Base-by-base conservation (phyloP, 768 basidiomycete species). In the Leccinum obscurum region DNA sequence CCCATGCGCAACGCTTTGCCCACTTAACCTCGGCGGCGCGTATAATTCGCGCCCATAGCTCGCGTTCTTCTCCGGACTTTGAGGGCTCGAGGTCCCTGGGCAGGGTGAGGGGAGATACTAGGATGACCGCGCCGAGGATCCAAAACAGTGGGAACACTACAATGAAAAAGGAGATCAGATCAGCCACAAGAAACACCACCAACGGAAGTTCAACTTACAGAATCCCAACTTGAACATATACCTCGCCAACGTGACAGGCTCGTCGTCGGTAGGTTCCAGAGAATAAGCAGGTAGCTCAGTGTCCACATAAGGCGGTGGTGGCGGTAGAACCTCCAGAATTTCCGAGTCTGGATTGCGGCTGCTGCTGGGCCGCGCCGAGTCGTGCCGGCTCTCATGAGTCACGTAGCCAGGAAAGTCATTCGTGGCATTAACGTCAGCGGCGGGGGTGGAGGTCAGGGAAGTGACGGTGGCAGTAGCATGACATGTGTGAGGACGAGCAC, bases 171-270 rank as follows among this genome's bases (percentile, higher is more conserved):
- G 0, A 5, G 17, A 55, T 10, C 9, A 2, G n/a, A 30, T 55
- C 56, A 58, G 37, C 56, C 17, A 3, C 51, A 24, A 17, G 8
- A 11, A 17, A 20, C 22, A 7, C 10, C 22, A 7, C 10, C 6
- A n/a, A 8, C 13, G 26, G 15, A 59, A 14, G 11, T 6, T 15
- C 52, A 6, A 76, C 82, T 69, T 62, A 83, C 82, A 30, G 66
- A 83, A 83, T 24, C 82, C 82, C 30, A 77, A 80, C 61, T 76
- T 80, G 75, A 83, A 83, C 41, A 83, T 72, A 63, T 78, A 78
- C 69, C 70, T 75, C 1, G 80, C 81, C 58, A 83, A 76, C 48
- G 81, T 81, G 41, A 68, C 62, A 32, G 78, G 80, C 68, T 80
- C 77, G 7, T 68, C 70, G 32, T 52, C 41, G 5, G 10, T 35